Percentiles rank a stretch among this genome's conserved stretches.
Conservation (phyloP, 805 yeast genomes). For the Saccharomycopsis schoenii region DNA sequence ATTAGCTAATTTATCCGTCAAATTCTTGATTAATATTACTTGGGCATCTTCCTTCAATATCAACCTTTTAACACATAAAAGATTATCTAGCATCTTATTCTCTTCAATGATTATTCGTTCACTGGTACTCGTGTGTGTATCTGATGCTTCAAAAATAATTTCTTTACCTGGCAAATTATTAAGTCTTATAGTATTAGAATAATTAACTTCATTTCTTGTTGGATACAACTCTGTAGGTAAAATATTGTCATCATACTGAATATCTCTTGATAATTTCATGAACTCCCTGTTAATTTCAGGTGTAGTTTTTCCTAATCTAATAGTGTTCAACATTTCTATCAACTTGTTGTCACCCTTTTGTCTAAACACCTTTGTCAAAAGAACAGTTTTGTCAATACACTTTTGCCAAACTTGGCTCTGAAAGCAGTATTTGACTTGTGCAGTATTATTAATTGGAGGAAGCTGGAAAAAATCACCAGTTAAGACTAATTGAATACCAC, state of each 20-base stretch:
- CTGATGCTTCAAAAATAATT: conserved; percentile 36
- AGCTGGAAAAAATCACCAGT: conserved; percentile 96
- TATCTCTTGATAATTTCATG: conserved; percentile 42
- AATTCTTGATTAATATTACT: conserved; percentile 86
- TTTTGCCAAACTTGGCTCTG: conserved; percentile 62
- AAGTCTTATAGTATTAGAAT: conserved; percentile 53
- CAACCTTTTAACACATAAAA: conserved; percentile 63
- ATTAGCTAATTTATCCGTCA: conserved; percentile 69
- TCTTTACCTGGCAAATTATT: conserved; percentile 37
- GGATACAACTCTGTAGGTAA: conserved; percentile 86
- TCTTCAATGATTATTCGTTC: conserved; percentile 19
- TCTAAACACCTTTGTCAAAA: conserved; percentile 74
- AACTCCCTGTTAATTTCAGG: conserved; percentile 40
- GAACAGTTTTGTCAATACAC: conserved; percentile 53
- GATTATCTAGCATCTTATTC: conserved; percentile 35
- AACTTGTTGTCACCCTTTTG: conserved; percentile 74
- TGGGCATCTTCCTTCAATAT: conserved; percentile 78
- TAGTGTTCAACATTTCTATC: conserved; percentile 68
- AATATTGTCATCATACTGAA: conserved; percentile 60
- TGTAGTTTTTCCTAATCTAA: conserved; percentile 63
- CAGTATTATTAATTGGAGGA: conserved; percentile 46
- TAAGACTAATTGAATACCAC: conserved; percentile 82
- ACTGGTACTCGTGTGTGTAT: conserved; percentile 27
- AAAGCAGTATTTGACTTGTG: conserved; percentile 60
- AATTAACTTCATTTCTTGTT: conserved; percentile 75